Percentiles rank a stretch among this genome's conserved stretches.
Conservation (phyloP, 495 filamentous ascomycete genomes). For the Penicillium canariense region DNA sequence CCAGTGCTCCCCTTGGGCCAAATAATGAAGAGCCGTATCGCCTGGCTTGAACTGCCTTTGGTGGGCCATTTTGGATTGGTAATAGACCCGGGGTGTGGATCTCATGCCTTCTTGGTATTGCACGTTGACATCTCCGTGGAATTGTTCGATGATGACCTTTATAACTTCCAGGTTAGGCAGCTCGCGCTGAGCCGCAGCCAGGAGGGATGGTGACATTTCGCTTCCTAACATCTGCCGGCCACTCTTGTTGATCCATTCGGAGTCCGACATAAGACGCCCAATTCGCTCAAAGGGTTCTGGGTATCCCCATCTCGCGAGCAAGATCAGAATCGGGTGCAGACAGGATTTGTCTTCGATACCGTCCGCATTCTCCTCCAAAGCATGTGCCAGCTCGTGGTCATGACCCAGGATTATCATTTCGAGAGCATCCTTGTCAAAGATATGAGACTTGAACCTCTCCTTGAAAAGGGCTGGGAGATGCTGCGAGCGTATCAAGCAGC, state of each 20-base stretch:
- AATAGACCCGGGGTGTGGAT: conserved; percentile 11
- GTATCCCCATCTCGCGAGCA: conserved; percentile 21
- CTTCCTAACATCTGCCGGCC: neutral
- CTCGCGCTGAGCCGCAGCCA: conserved; percentile 26
- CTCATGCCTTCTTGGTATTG: conserved; percentile 6
- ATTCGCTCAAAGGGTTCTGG: conserved; percentile 18
- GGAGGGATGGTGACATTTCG: conserved; percentile 23
- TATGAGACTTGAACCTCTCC: neutral
- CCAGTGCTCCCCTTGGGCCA: conserved; percentile 38
- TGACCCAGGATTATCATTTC: conserved; percentile 9
- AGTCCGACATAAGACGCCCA: conserved; percentile 4
- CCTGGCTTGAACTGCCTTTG: conserved; percentile 14
- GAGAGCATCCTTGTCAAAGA: neutral
- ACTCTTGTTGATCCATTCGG: conserved; percentile 18
- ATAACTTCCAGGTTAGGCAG: conserved; percentile 44
- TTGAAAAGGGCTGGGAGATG: conserved; percentile 8
- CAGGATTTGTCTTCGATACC: neutral
- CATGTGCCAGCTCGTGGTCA: conserved; percentile 7
- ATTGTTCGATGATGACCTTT: conserved; percentile 40
- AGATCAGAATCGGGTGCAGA: conserved; percentile 9
- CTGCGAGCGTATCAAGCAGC: conserved; percentile 10
- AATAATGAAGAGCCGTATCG: conserved; percentile 34
- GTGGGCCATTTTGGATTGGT: conserved; percentile 8
- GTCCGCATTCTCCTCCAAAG: conserved; percentile 6
- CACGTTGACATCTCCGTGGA: conserved; percentile 35